Evolutionary conservation across 2,329 filamentous ascomycete genomes (phyloP).

Genomic region (Aureobasidium musti): DNA sequence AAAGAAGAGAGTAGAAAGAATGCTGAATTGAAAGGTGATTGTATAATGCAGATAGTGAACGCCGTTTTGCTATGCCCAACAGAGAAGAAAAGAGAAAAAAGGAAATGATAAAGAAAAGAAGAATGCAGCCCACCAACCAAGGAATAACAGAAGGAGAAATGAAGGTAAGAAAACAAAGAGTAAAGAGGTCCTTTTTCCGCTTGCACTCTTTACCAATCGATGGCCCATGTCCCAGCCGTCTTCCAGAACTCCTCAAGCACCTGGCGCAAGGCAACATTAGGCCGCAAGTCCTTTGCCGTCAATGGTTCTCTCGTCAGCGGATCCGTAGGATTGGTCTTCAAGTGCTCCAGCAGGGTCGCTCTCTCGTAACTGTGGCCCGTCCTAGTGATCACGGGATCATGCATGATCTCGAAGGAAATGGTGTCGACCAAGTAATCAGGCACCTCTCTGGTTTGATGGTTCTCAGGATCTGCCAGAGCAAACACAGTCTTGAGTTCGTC

Average conservation of each 20-base stretch:
- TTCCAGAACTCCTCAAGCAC: conserved; percentile 84
- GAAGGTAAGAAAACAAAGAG: not conserved
- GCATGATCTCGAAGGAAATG: conserved; percentile 72
- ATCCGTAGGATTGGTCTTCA: conserved; percentile 73
- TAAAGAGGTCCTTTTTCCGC: not conserved
- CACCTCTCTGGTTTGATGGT: conserved; percentile 57
- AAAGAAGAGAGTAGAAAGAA: not conserved
- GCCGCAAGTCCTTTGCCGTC: conserved; percentile 67
- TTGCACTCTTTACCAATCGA: conserved; percentile 68
- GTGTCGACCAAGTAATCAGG: conserved; percentile 78
- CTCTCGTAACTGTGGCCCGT: conserved; percentile 91
- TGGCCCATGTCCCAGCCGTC: conserved; percentile 81
- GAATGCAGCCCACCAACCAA: not conserved
- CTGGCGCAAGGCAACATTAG: conserved; percentile 77
- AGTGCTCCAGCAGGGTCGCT: conserved; percentile 79
- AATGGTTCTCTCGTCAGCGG: conserved; percentile 81
- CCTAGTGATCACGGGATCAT: conserved; percentile 64
- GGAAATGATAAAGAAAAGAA: not conserved
- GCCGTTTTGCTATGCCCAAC: conserved; percentile 1
- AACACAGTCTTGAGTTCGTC: conserved; percentile 51
- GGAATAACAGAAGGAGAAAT: not conserved
- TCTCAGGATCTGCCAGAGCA: conserved; percentile 50
- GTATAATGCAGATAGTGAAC: not conserved
- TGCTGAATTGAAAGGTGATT: not conserved
- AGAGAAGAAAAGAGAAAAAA: not conserved